A percentile compares a stretch with the other conserved stretches of the same genome.
phyloP scores from a whole-genome alignment of 2,329 filamentous ascomycete genomes.

The Epichloe sylvatica region DNA sequence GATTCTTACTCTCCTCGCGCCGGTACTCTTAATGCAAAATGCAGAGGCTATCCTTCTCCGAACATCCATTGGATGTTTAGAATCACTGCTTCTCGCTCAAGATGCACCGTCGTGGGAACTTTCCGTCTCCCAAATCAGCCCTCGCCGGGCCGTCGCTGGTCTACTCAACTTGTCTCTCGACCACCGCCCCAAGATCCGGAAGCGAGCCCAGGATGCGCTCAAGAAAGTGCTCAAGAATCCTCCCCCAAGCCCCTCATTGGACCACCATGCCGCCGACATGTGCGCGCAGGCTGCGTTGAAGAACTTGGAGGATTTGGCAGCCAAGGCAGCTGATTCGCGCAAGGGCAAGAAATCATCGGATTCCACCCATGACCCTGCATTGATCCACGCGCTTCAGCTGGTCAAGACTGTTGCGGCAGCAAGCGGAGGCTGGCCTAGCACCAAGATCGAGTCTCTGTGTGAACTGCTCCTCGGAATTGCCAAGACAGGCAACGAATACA shows the following conservation, averaged over 20 bases:
- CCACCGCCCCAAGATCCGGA: constrained; percentile 81
- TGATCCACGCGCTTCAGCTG: constrained; percentile 86
- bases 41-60: constrained; percentile 77
- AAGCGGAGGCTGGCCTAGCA: constrained; percentile 89
- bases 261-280: constrained; percentile 92
- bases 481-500: constrained; percentile 80
- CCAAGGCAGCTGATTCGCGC: constrained; percentile 44
- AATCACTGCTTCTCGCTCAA: constrained; percentile 81
- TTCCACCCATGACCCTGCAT: constrained; percentile 57
- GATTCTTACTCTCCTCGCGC: constrained; percentile 76
- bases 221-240: constrained; percentile 70
- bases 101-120: constrained; percentile 81
- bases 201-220: constrained; percentile 81
- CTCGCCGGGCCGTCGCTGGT: constrained; percentile 73
- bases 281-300: constrained; percentile 83
- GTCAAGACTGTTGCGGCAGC: constrained; percentile 79
- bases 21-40: constrained; percentile 64
- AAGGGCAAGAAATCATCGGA: constrained; percentile 50
- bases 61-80: constrained; percentile 82
- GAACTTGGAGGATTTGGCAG: constrained; percentile 61
- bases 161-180: constrained; percentile 76
- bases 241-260: constrained; percentile 85
- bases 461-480: constrained; percentile 82
- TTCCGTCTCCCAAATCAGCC: constrained; percentile 67
- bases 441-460: constrained; percentile 84